phyloP scores from a whole-genome alignment of 805 yeast species.

The Yamadazyma sp. region DNA sequence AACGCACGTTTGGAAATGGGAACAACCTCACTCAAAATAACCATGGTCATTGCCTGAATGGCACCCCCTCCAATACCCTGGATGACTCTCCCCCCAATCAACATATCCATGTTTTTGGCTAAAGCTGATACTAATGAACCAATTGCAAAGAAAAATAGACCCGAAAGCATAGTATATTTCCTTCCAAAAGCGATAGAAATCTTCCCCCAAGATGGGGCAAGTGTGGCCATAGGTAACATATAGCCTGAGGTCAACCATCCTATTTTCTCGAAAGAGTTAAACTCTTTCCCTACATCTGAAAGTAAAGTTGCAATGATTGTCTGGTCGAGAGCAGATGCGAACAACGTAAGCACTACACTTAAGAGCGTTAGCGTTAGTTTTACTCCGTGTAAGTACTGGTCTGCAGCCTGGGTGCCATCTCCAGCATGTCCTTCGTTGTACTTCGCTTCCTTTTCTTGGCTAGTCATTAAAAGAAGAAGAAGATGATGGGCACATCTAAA shows the following conservation, averaged over 20 bases:
- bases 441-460: slow-evolving; percentile 13
- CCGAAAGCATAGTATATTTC: slow-evolving; percentile 46
- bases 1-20: slow-evolving; percentile 43
- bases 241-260: slow-evolving; percentile 63
- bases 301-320: slow-evolving; percentile 57
- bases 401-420: slow-evolving; percentile 38
- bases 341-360: slow-evolving; percentile 31
- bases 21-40: slow-evolving; percentile 57
- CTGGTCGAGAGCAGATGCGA: slow-evolving; percentile 53
- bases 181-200: slow-evolving; percentile 58
- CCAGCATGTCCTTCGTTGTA: slow-evolving; percentile 42
- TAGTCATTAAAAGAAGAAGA: background rate
- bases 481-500: background rate
- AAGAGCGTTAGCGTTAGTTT: slow-evolving; percentile 24
- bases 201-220: slow-evolving; percentile 59
- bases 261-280: slow-evolving; percentile 48
- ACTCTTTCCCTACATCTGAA: slow-evolving; percentile 49
- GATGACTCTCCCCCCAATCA: slow-evolving; percentile 70
- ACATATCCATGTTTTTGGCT: slow-evolving; percentile 53
- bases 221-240: slow-evolving; percentile 51
- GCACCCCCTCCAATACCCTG: slow-evolving; percentile 77
- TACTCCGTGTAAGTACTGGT: slow-evolving; percentile 34
- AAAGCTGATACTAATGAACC: slow-evolving; percentile 64
- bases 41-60: slow-evolving; percentile 54
- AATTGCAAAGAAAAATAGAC: slow-evolving; percentile 54